Conservation (phyloP, 164 flowering plant species). For the Berberis vulgaris region DNA sequence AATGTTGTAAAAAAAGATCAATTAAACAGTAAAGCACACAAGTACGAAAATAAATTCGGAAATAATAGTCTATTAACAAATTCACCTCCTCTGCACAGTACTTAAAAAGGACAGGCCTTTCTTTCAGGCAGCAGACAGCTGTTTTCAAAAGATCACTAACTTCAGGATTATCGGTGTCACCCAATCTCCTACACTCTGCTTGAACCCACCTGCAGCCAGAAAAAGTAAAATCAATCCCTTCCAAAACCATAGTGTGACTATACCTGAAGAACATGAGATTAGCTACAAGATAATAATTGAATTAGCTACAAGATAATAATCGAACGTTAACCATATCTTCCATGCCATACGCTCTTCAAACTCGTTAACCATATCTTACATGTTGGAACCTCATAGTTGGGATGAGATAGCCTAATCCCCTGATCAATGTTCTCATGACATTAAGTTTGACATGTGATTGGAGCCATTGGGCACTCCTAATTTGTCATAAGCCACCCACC, state of each 20-base stretch:
- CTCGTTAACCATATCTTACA: too few relatives aligned
- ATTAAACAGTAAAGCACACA: background rate
- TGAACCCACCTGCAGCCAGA: slow-evolving; percentile 84
- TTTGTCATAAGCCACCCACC: too few relatives aligned
- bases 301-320: too few relatives aligned
- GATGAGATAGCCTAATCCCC: too few relatives aligned
- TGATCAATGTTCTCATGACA: too few relatives aligned
- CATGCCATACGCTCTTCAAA: too few relatives aligned
- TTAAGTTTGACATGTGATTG: too few relatives aligned
- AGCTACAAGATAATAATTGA: too few relatives aligned
- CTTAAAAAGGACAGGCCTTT: slow-evolving; percentile 91
- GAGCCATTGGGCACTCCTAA: too few relatives aligned
- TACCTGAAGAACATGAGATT: too few relatives aligned
- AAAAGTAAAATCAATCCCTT: background rate
- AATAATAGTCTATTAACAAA: background rate
- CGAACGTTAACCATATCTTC: too few relatives aligned
- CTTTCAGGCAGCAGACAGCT: slow-evolving; percentile 87
- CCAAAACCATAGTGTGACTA: background rate
- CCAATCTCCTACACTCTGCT: slow-evolving; percentile 82
- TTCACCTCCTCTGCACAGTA: slow-evolving; percentile 98
- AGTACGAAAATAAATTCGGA: background rate
- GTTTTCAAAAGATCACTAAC: slow-evolving; percentile 78
- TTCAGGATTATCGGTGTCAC: slow-evolving; percentile 92
- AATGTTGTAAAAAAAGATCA: background rate
- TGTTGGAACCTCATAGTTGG: too few relatives aligned